Conservation (phyloP, 2,329 filamentous ascomycete genomes). For the Curvularia hawaiiensis region DNA sequence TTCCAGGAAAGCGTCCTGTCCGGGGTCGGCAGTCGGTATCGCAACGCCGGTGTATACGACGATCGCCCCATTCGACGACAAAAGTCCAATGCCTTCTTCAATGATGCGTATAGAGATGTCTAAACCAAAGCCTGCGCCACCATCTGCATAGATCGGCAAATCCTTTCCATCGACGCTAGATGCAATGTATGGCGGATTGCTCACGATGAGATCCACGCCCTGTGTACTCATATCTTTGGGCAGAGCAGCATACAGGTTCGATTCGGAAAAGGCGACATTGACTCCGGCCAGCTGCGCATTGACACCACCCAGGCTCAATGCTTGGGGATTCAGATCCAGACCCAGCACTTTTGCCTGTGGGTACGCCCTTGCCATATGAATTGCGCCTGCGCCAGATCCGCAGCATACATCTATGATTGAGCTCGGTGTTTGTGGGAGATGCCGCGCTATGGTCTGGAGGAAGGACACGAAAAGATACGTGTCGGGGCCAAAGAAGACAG, state of each 20-base stretch:
- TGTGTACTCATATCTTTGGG: constrained; percentile 10
- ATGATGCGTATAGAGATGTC: constrained; percentile 28
- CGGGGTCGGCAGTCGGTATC: constrained; percentile 22
- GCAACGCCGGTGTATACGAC: constrained; percentile 32
- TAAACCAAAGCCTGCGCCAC: constrained; percentile 29
- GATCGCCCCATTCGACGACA: constrained; percentile 24
- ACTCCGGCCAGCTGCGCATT: constrained; percentile 24
- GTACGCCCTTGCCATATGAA: constrained; percentile 29
- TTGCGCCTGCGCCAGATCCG: constrained; percentile 31
- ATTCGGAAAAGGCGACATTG: constrained; percentile 24
- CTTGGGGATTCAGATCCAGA: constrained; percentile 29
- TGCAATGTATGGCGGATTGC: constrained; percentile 35
- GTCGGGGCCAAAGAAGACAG: constrained; percentile 33
- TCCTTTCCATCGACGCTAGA: constrained; percentile 26
- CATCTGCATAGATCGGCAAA: constrained; percentile 33
- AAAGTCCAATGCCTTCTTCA: constrained; percentile 26
- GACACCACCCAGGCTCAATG: constrained; percentile 23
- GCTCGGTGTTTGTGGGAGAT: constrained; percentile 14
- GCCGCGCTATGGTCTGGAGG: constrained; percentile 17
- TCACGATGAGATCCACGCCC: constrained; percentile 30
- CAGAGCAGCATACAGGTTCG: constrained; percentile 26
- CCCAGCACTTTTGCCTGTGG: constrained; percentile 24
- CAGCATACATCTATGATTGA: constrained; percentile 32
- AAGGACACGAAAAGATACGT: constrained; percentile 32
- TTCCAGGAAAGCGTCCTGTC: constrained; percentile 25